These are phyloP conservation scores for Cicer pinnatifidum DNA, from an alignment of 306 rosid genomes.

Conservation along the genomic window DNA sequence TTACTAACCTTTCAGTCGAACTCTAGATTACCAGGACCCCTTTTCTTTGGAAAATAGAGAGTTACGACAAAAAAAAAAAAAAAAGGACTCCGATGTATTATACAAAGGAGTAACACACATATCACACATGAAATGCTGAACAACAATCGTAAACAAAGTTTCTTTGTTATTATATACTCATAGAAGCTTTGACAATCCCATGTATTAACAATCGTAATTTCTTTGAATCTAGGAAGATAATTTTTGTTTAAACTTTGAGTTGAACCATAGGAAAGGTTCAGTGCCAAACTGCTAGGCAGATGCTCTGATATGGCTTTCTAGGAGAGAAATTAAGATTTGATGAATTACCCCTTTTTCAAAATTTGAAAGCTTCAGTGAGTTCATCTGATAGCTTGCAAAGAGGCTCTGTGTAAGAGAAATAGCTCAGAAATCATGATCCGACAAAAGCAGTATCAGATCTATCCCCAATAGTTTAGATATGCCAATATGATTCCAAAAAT, in stretches of 20 bases:
- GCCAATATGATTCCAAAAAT: conserved; percentile 12
- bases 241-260: conserved; percentile 7
- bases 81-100: neutral
- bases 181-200: neutral
- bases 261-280: conserved; percentile 23
- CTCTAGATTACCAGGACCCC: no score
- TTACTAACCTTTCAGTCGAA: no score
- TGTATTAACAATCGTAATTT: neutral
- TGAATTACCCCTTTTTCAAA: conserved; percentile 9
- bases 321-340: conserved; percentile 12
- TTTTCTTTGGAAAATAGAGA: no score
- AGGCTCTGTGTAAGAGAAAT: conserved; percentile 18
- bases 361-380: neutral
- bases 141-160: conserved; percentile 8
- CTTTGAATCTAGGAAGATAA: conserved; percentile 1
- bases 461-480: conserved; percentile 23
- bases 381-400: neutral
- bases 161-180: neutral
- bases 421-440: neutral
- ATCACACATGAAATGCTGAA: neutral
- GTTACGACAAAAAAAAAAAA: no score
- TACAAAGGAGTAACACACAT: conserved; percentile 7
- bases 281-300: conserved; percentile 1
- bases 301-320: neutral
- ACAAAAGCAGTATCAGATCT: neutral